Conservation (phyloP, 2,329 filamentous ascomycete genomes). For the Aureobasidium lini region DNA sequence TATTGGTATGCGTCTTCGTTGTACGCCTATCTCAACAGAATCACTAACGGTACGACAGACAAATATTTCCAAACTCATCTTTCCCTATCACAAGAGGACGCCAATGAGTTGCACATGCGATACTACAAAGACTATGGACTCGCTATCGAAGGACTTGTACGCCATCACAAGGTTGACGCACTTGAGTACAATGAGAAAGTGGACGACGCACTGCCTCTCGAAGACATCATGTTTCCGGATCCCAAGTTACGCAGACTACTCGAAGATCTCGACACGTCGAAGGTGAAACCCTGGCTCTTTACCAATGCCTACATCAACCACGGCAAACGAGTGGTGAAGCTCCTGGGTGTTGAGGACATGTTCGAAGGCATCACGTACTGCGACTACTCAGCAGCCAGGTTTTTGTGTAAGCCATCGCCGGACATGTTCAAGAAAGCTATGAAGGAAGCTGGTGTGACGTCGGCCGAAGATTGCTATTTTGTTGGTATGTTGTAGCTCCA, state of each 20-base stretch:
- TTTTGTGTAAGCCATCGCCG: slow-evolving; percentile 80
- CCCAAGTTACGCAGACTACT: slow-evolving; percentile 67
- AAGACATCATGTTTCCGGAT: slow-evolving; percentile 74
- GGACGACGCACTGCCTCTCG: slow-evolving; percentile 86
- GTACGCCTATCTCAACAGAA: background rate
- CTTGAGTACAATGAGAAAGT: slow-evolving; percentile 92
- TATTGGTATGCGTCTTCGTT: slow-evolving; percentile 59
- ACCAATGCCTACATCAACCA: slow-evolving; percentile 95
- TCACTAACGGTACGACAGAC: slow-evolving; percentile 28
- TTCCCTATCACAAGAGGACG: slow-evolving; percentile 65
- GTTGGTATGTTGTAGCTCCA: slow-evolving; percentile 58
- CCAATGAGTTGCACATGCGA: slow-evolving; percentile 75
- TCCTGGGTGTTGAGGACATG: slow-evolving; percentile 75
- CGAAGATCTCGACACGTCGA: slow-evolving; percentile 70
- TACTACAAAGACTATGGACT: slow-evolving; percentile 96
- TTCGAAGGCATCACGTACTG: slow-evolving; percentile 96
- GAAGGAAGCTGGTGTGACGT: slow-evolving; percentile 65
- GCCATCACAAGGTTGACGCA: slow-evolving; percentile 90
- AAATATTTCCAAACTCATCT: slow-evolving; percentile 62
- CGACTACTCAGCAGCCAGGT: slow-evolving; percentile 65
- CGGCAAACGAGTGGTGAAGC: slow-evolving; percentile 68
- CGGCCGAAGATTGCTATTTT: slow-evolving; percentile 73
- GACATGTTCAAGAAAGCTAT: slow-evolving; percentile 87
- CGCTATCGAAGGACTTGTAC: slow-evolving; percentile 90
- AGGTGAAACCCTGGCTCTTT: slow-evolving; percentile 86